Conservation (phyloP, 345 rosid genomes). For the Heritiera fomes region DNA sequence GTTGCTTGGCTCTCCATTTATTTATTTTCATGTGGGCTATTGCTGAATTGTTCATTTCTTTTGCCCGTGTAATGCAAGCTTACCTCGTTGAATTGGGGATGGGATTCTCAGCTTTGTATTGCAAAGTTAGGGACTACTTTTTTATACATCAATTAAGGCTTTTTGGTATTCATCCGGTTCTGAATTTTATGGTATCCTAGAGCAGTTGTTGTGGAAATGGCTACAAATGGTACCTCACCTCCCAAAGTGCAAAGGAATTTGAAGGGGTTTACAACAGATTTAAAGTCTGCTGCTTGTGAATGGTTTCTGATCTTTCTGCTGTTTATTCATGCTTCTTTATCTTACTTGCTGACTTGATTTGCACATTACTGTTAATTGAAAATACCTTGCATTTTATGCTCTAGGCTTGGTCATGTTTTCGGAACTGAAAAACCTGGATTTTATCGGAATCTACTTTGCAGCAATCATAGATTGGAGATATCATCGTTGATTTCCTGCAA, state of each 20-base stretch:
- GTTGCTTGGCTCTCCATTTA: not conserved
- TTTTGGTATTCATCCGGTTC: conserved; percentile 11
- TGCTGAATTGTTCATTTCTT: conserved; percentile 15
- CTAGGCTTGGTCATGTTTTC: conserved; percentile 60
- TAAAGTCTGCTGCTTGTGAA: conserved; percentile 61
- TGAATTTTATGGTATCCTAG: conserved; percentile 27
- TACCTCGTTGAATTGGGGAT: conserved; percentile 21
- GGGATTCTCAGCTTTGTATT: conserved; percentile 29
- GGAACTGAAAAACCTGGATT: conserved; percentile 43
- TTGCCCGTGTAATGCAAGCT: conserved; percentile 11
- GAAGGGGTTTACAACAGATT: conserved; percentile 33
- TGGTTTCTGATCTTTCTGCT: conserved; percentile 69
- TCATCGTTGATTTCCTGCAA: conserved; percentile 61
- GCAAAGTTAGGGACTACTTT: conserved; percentile 22
- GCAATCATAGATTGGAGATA: conserved; percentile 60
- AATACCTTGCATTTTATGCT: conserved; percentile 71
- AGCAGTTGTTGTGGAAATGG: conserved; percentile 36
- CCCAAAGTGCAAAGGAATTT: conserved; percentile 27
- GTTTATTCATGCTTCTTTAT: conserved; percentile 56
- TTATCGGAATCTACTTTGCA: conserved; percentile 56
- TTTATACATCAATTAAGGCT: conserved; percentile 18
- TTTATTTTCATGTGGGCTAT: conserved; percentile 5
- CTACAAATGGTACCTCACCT: conserved; percentile 26
- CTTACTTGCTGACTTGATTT: conserved; percentile 59
- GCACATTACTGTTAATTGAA: conserved; percentile 56